A percentile compares a stretch with the other conserved stretches of the same genome.
phyloP scores from a whole-genome alignment of 106 monocot genomes.

The Phalaenopsis equestris region DNA sequence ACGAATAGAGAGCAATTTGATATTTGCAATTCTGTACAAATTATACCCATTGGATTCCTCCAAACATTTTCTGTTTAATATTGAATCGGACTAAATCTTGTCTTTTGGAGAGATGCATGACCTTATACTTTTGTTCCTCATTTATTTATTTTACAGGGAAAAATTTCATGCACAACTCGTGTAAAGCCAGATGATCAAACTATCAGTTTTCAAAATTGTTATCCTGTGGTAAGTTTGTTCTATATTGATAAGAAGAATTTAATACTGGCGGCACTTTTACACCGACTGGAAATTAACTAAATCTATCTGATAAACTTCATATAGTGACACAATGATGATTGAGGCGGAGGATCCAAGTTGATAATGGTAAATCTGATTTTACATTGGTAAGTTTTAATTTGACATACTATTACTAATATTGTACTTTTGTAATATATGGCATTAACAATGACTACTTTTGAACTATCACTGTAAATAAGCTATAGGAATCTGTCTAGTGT shows the following conservation, averaged over 20 bases:
- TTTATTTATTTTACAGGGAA: constrained; percentile 31
- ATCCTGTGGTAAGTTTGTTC: constrained; percentile 32
- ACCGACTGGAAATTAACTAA: background rate
- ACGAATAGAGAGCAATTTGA: background rate
- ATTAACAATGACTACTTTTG: background rate
- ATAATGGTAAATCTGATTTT: background rate
- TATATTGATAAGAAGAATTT: background rate
- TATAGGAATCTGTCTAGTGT: background rate
- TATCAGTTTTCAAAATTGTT: constrained; percentile 48
- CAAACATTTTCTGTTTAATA: background rate
- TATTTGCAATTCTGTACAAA: background rate
- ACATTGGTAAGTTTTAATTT: background rate
- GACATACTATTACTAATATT: background rate
- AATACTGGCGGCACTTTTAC: background rate
- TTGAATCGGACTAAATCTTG: background rate
- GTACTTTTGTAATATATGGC: background rate
- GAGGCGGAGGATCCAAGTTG: constrained; percentile 2
- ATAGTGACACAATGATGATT: constrained; percentile 12
- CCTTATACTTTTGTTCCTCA: background rate
- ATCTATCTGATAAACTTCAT: background rate
- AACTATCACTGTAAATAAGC: background rate
- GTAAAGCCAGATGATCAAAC: constrained; percentile 43
- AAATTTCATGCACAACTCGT: constrained; percentile 34
- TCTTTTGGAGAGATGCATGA: background rate
- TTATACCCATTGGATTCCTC: background rate